phyloP scores from a whole-genome alignment of 495 filamentous ascomycete species.

The Sabuloglossum arenarium region DNA sequence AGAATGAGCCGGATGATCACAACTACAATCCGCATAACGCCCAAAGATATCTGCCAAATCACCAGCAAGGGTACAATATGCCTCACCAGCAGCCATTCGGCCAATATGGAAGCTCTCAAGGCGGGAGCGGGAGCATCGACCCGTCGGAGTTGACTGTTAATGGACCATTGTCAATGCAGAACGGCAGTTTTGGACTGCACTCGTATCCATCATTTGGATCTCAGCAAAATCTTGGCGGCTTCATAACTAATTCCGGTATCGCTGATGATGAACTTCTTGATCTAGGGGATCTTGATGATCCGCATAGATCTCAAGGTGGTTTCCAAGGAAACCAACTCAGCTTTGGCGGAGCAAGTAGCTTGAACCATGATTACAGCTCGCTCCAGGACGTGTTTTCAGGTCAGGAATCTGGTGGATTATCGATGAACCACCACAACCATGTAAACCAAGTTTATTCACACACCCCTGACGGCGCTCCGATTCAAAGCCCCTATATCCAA shows the following conservation, averaged over 20 bases:
- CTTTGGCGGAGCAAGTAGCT: conserved; percentile 13
- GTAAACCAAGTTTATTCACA: conserved; percentile 61
- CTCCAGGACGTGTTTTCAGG: not conserved
- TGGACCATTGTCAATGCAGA: conserved; percentile 9
- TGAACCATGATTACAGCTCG: not conserved
- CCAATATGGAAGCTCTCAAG: conserved; percentile 40
- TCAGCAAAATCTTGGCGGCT: conserved; percentile 12
- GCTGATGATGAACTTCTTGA: conserved; percentile 46
- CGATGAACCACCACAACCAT: not conserved
- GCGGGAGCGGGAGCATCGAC: conserved; percentile 46
- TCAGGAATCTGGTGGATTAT: not conserved
- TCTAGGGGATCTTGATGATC: conserved; percentile 24
- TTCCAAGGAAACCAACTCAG: conserved; percentile 22
- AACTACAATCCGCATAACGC: conserved; percentile 27
- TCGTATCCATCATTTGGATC: conserved; percentile 9
- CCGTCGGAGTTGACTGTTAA: conserved; percentile 68
- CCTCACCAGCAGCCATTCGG: conserved; percentile 39
- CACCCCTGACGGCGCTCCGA: conserved; percentile 71
- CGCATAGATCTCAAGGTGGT: conserved; percentile 27
- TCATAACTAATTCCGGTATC: conserved; percentile 29
- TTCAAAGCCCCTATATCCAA: conserved; percentile 68
- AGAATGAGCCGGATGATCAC: conserved; percentile 54
- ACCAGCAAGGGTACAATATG: conserved; percentile 39
- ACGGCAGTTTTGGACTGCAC: conserved; percentile 10
- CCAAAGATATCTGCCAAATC: conserved; percentile 20